Evolutionary conservation across 78 protist species (phyloP), one percentile per base, ranked within the genome.

Genomic region (Polysphondylium violaceum): DNA sequence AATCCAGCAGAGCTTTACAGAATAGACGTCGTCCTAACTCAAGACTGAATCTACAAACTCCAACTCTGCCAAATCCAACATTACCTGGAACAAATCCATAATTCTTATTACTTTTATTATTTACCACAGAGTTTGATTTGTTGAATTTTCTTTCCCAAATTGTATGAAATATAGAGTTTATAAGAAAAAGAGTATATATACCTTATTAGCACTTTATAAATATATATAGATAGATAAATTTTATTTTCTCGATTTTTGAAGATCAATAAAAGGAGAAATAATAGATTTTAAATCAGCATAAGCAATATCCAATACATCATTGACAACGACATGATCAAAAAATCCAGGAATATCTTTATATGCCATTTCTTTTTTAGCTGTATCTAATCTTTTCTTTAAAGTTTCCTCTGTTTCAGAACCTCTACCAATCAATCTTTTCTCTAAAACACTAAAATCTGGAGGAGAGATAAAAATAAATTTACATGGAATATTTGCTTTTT

Each of bases 371-470:
- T 63, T 77, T 27, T 19, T 50, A 1, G 98, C 97, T 12, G 77
- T 90, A 14, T 25, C 69, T 41, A 97, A 75, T 31, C 99, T 93
- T 61, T 41, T 73, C 72, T 78, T 55, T 33, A 97, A n/a, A 33
- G 94, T 33, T 68, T 95, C 97, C 50, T 95, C 97, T 23, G 76
- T 94, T 74, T 97, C 99, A 7, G 99, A 88, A 35, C 96, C 96
- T 71, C 74, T 77, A 27, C 96, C 93, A 19, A 94, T 29, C 27
- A 97, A 61, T 41, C 98, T 67, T 25, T 47, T 3, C 63, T 97
- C 96, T 31, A 97, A 93, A 36, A 31, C 74, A 23, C 90, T 97
- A 12, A 69, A 41, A 2, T 93, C 59, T 12, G 98, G 98, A 1
- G 98, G 98, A 12, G 73, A 23, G 23, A 97, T 79, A 27, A 95